phyloP scores from a whole-genome alignment of 441 rosid genomes.

The Daphne laureola region DNA sequence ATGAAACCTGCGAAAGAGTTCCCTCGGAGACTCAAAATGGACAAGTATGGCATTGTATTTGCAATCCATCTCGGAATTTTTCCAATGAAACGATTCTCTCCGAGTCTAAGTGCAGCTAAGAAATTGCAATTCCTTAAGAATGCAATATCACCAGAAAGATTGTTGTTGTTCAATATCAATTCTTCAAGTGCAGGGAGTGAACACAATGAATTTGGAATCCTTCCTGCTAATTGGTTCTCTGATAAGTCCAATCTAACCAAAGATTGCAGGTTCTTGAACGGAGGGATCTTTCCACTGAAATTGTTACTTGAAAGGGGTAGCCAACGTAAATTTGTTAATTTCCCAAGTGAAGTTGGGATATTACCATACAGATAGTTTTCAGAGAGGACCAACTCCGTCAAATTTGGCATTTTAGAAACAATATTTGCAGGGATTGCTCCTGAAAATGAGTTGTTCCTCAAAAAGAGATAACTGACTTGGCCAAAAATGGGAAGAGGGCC shows the following conservation, averaged over 20 bases:
- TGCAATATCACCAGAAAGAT: not conserved
- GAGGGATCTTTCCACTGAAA: not conserved
- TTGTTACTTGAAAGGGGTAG: too few species aligned
- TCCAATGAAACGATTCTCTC: not conserved
- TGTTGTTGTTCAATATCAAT: not conserved
- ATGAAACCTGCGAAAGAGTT: not conserved
- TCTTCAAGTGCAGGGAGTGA: not conserved
- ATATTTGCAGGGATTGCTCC: not conserved
- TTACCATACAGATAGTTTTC: slow-evolving; percentile 5
- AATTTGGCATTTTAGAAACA: not conserved
- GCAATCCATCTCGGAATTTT: not conserved
- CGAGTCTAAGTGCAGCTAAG: not conserved
- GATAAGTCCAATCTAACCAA: not conserved
- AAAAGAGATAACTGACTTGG: too few species aligned
- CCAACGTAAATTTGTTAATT: too few species aligned
- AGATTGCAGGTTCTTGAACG: not conserved
- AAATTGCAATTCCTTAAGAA: not conserved
- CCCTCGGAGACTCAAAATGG: not conserved
- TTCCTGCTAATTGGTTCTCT: not conserved
- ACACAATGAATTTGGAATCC: not conserved
- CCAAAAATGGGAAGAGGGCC: too few species aligned
- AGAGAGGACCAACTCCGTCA: slow-evolving; percentile 1
- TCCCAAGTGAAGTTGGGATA: too few species aligned
- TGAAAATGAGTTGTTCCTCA: too few species aligned
- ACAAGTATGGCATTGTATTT: not conserved